Evolutionary conservation across 116 monocot species (phyloP).

Genomic region (Thalassia testudinum): DNA sequence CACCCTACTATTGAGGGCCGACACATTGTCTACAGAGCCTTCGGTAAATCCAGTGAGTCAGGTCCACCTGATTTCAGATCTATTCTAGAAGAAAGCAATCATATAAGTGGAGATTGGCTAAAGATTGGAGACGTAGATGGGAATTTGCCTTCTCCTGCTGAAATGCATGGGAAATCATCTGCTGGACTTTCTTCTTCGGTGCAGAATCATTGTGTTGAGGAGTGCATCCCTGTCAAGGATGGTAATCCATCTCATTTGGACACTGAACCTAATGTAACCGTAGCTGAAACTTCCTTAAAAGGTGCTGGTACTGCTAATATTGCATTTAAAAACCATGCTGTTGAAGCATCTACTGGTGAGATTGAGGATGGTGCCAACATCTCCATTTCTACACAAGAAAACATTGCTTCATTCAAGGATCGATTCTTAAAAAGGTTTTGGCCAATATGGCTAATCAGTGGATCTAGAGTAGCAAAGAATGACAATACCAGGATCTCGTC

Average conservation of each 20-base stretch:
- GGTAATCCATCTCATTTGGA: neutral
- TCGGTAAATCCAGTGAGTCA: constrained; percentile 12
- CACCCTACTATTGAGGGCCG: constrained; percentile 23
- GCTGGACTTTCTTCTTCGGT: neutral
- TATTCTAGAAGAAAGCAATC: constrained; percentile 1
- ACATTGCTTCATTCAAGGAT: neutral
- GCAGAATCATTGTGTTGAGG: neutral
- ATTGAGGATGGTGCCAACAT: no score
- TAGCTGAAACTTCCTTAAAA: neutral
- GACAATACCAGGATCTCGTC: neutral
- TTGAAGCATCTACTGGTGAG: no score
- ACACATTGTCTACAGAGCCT: constrained; percentile 23
- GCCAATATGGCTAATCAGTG: neutral
- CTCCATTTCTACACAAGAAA: neutral
- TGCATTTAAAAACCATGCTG: neutral
- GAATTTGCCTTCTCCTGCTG: neutral
- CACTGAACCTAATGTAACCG: neutral
- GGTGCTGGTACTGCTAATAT: neutral
- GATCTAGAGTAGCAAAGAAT: neutral
- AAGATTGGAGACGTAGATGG: neutral
- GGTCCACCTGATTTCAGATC: constrained; percentile 11
- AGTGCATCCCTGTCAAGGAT: neutral
- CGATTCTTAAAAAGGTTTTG: constrained; percentile 10
- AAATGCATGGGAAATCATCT: neutral
- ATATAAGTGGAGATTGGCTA: constrained; percentile 6